A percentile compares a stretch with the other conserved stretches of the same genome.
These are phyloP conservation scores for Violaceomyces palustris DNA, from an alignment of 1,284 basidiomycete genomes.

Conservation along the genomic window DNA sequence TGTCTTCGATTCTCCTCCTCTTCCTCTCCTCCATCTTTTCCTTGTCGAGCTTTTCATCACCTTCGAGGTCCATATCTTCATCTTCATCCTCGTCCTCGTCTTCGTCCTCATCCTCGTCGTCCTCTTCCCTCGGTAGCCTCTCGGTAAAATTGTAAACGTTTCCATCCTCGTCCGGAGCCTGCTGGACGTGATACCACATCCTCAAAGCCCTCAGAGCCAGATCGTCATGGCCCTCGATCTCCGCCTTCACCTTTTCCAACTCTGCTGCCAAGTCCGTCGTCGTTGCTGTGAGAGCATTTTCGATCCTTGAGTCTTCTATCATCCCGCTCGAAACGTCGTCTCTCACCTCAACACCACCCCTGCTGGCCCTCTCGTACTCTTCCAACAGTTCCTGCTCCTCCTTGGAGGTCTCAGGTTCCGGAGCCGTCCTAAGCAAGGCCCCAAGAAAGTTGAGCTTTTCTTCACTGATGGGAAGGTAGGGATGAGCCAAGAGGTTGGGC, in stretches of 20 bases:
- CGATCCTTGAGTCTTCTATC: too few species aligned
- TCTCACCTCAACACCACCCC: too few species aligned
- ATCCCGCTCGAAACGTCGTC: too few species aligned
- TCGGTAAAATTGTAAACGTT: constrained; percentile 30
- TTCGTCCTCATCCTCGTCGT: constrained; percentile 11
- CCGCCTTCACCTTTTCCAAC: constrained; percentile 11
- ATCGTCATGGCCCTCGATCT: constrained; percentile 29
- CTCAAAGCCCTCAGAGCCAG: constrained; percentile 25
- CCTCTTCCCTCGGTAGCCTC: constrained; percentile 12
- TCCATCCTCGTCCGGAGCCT: constrained; percentile 37
- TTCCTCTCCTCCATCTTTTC: constrained; percentile 20
- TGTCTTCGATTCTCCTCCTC: neutral
- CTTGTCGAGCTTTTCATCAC: constrained; percentile 4
- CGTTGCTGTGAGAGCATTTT: neutral
- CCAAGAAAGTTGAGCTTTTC: constrained; percentile 41
- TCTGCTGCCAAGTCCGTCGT: constrained; percentile 5
- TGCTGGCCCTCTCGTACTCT: constrained; percentile 24
- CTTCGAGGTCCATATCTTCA: constrained; percentile 7
- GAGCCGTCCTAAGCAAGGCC: constrained; percentile 37
- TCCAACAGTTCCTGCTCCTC: constrained; percentile 20
- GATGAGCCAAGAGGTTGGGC: constrained; percentile 29
- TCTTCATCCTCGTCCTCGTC: constrained; percentile 23
- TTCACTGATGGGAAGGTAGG: constrained; percentile 31
- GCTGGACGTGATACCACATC: constrained; percentile 33
- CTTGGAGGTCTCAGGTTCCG: constrained; percentile 25